Conservation (phyloP, 805 yeast genomes). For the Zygosaccharomyces gambellarensis region DNA sequence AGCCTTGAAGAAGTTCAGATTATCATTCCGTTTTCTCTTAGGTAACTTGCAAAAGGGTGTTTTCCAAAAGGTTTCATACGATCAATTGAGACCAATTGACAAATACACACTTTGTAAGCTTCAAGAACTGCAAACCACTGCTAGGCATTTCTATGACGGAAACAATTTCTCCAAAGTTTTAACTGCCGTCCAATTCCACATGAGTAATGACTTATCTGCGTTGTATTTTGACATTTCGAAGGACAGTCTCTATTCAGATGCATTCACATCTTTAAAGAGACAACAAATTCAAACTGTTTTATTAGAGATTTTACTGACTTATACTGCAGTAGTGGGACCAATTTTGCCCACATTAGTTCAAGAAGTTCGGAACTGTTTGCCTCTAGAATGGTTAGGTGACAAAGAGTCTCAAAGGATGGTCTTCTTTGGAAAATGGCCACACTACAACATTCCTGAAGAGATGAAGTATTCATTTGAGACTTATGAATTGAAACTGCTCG, state of each 20-base stretch:
- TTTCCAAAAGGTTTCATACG: conserved; percentile 36
- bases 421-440: conserved; percentile 9
- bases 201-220: conserved; percentile 73
- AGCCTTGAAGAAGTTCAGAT: conserved; percentile 71
- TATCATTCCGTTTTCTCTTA: conserved; percentile 72
- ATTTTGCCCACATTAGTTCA: conserved; percentile 80
- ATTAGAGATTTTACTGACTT: conserved; percentile 50
- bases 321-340: conserved; percentile 70
- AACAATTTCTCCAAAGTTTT: conserved; percentile 69
- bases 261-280: conserved; percentile 36
- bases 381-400: conserved; percentile 27
- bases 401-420: neutral
- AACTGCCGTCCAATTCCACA: conserved; percentile 61
- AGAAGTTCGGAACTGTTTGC: conserved; percentile 74
- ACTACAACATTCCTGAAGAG: conserved; percentile 1
- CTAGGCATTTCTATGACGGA: conserved; percentile 44
- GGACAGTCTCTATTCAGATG: conserved; percentile 78
- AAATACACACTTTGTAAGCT: conserved; percentile 56
- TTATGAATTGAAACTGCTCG: conserved; percentile 19
- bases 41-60: conserved; percentile 62
- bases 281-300: conserved; percentile 59
- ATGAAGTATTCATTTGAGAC: conserved; percentile 13
- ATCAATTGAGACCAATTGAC: conserved; percentile 49
- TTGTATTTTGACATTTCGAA: conserved; percentile 82
- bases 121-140: conserved; percentile 40